These are phyloP conservation scores for Neurospora tetraspora DNA, from an alignment of 495 filamentous ascomycete species.

Conservation along the genomic window DNA sequence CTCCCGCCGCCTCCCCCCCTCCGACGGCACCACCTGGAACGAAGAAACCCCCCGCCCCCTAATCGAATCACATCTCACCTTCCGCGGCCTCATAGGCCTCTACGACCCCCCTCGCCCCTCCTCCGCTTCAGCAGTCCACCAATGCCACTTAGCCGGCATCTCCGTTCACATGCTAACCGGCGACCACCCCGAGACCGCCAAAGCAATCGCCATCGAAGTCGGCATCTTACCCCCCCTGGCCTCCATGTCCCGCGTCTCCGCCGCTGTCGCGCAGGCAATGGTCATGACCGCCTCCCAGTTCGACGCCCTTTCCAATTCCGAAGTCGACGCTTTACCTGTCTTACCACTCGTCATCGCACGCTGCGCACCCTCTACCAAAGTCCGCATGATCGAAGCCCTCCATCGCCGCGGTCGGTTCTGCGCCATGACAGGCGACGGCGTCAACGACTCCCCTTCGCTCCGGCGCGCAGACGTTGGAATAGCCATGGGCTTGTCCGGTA, in stretches of 20 bases:
- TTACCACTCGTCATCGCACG: constrained; percentile 56
- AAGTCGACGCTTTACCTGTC: constrained; percentile 48
- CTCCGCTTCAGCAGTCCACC: constrained; percentile 52
- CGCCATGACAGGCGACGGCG: constrained; percentile 66
- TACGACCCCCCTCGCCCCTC: constrained; percentile 66
- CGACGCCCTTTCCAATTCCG: constrained; percentile 44
- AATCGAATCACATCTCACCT: constrained; percentile 47
- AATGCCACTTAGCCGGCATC: constrained; percentile 62
- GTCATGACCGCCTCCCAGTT: constrained; percentile 57
- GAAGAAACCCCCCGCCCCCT: constrained; percentile 31
- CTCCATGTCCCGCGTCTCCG: constrained; percentile 40
- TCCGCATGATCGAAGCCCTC: constrained; percentile 57
- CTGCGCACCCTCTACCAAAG: constrained; percentile 56
- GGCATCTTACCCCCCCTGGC: constrained; percentile 50
- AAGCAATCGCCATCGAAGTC: constrained; percentile 65
- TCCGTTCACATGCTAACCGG: constrained; percentile 77
- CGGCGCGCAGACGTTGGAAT: constrained; percentile 74
- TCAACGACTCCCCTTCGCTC: constrained; percentile 74
- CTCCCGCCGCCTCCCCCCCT: constrained; percentile 24
- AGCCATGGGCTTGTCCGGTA: constrained; percentile 74
- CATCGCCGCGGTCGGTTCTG: constrained; percentile 49
- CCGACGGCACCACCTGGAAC: background rate
- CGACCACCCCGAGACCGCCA: constrained; percentile 66
- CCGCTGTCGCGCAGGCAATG: constrained; percentile 41
- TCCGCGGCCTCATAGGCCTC: constrained; percentile 58